phyloP scores from a whole-genome alignment of 257 asterid species.

The Echites panduratus region DNA sequence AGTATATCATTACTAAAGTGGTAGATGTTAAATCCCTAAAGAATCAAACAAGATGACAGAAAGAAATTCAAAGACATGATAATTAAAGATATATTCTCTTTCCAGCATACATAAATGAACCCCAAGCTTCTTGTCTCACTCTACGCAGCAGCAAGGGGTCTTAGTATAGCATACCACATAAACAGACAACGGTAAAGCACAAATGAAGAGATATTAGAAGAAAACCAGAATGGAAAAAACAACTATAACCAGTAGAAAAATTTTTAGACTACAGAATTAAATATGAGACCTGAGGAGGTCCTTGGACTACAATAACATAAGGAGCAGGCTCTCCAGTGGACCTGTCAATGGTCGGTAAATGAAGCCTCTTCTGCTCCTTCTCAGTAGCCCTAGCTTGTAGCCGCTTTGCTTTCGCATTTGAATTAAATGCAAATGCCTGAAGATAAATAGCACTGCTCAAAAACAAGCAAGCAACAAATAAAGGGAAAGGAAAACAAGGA shows the following conservation, averaged over 20 bases:
- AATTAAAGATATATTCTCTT: background rate
- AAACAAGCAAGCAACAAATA: background rate
- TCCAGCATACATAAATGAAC: background rate
- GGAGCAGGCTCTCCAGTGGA: slow-evolving; percentile 88
- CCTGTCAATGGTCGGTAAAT: slow-evolving; percentile 74
- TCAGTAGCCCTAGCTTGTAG: slow-evolving; percentile 75
- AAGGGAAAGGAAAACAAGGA: background rate
- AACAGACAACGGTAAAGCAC: background rate
- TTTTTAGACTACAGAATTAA: background rate
- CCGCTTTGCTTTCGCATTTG: slow-evolving; percentile 76
- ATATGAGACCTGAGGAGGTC: slow-evolving; percentile 81
- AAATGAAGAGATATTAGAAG: background rate
- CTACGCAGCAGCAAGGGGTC: background rate
- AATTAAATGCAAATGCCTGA: slow-evolving; percentile 81
- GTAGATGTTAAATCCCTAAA: background rate
- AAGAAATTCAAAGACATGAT: background rate
- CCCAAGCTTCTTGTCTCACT: background rate
- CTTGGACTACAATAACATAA: slow-evolving; percentile 81
- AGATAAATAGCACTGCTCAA: background rate
- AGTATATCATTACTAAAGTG: too few relatives aligned
- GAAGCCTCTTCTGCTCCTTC: slow-evolving; percentile 93
- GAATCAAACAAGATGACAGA: background rate
- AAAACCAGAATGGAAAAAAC: background rate
- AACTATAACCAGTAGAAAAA: background rate
- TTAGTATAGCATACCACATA: background rate